Conservation (phyloP, 2,329 filamentous ascomycete species). For the Arthrinium phaeospermum region DNA sequence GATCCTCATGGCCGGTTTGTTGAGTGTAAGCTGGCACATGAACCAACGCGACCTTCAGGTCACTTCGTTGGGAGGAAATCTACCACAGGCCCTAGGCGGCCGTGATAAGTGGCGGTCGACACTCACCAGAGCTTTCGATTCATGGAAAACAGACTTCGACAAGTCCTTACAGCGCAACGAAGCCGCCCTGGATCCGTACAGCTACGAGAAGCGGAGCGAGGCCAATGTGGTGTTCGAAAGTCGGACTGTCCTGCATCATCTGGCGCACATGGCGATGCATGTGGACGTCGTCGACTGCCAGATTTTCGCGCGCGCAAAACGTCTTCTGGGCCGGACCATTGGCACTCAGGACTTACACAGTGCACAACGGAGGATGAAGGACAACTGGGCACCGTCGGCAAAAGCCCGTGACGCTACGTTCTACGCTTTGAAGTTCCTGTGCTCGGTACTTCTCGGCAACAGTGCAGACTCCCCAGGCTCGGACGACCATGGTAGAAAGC, state of each 20-base stretch:
- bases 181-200: conserved; percentile 58
- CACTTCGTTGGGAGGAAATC: conserved; percentile 76
- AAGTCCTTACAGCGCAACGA: conserved; percentile 72
- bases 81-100: conserved; percentile 79
- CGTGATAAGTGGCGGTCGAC: conserved; percentile 90
- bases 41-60: conserved; percentile 94
- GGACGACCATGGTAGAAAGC: conserved; percentile 44
- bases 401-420: conserved; percentile 90
- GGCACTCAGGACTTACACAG: conserved; percentile 80
- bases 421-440: conserved; percentile 88
- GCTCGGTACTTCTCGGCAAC: conserved; percentile 77
- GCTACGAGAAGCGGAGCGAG: conserved; percentile 67
- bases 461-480: conserved; percentile 45
- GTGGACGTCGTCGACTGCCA: conserved; percentile 98
- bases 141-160: conserved; percentile 93
- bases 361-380: conserved; percentile 83
- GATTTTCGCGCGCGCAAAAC: conserved; percentile 87
- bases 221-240: conserved; percentile 78
- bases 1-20: conserved; percentile 89
- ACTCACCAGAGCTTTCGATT: conserved; percentile 86
- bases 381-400: conserved; percentile 86
- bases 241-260: conserved; percentile 85
- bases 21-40: conserved; percentile 97
- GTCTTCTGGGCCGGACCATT: conserved; percentile 84
- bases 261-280: conserved; percentile 98